Percentiles rank a stretch among this genome's conserved stretches.
Conservation (phyloP, 352 stramenopile species). For the Phytophthora citrophthora region DNA sequence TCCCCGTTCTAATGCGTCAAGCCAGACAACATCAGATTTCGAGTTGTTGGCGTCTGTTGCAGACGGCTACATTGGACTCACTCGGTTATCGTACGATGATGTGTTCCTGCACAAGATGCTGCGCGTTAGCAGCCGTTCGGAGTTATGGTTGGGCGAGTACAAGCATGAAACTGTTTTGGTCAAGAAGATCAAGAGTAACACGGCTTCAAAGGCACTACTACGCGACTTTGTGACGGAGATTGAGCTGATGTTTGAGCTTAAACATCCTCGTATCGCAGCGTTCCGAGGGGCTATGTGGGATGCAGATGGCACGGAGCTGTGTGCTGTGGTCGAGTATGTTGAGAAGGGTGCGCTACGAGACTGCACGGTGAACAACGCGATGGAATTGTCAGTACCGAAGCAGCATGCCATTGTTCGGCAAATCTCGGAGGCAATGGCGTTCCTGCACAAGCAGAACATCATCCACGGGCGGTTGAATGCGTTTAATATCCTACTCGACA, state of each 20-base stretch:
- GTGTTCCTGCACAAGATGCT: slow-evolving; percentile 78
- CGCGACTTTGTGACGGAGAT: slow-evolving; percentile 85
- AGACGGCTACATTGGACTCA: slow-evolving; percentile 74
- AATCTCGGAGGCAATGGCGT: slow-evolving; percentile 70
- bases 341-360: slow-evolving; percentile 70
- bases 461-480: slow-evolving; percentile 79
- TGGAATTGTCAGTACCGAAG: slow-evolving; percentile 59
- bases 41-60: slow-evolving; percentile 69
- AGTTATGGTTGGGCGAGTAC: slow-evolving; percentile 82
- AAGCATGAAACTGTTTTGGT: slow-evolving; percentile 65
- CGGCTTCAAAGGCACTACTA: slow-evolving; percentile 63
- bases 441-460: slow-evolving; percentile 73
- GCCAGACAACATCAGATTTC: slow-evolving; percentile 77
- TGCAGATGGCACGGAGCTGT: slow-evolving; percentile 69
- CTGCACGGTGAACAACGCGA: slow-evolving; percentile 44
- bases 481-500: slow-evolving; percentile 82
- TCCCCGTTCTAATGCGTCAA: slow-evolving; percentile 54
- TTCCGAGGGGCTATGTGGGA: slow-evolving; percentile 83
- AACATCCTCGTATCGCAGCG: slow-evolving; percentile 70
- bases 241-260: slow-evolving; percentile 74
- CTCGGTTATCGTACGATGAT: slow-evolving; percentile 71
- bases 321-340: slow-evolving; percentile 76
- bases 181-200: slow-evolving; percentile 86
- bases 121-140: slow-evolving; percentile 71
- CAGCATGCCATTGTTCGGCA: slow-evolving; percentile 74